A percentile compares a stretch with the other conserved stretches of the same genome.
Conservation (phyloP, 129 eudicot species). For the Flaveria linearis region DNA sequence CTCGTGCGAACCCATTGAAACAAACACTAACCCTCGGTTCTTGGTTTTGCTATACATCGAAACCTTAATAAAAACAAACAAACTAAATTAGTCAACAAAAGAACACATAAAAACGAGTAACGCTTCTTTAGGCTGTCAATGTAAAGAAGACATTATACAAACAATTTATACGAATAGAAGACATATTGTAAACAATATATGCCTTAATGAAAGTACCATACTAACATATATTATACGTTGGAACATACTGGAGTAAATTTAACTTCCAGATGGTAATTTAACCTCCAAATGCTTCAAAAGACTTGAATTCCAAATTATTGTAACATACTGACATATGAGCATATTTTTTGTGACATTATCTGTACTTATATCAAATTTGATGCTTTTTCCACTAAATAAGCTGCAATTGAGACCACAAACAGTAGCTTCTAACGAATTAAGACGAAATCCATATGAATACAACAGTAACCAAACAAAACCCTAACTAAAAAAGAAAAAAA, state of each 20-base stretch:
- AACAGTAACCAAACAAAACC: not conserved
- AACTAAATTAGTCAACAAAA: conserved; percentile 10
- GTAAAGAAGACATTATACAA: not conserved
- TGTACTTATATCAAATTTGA: not conserved
- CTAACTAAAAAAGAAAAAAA: not conserved
- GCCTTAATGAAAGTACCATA: not conserved
- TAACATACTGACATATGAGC: not conserved
- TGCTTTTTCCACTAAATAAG: not conserved
- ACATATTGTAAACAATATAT: not conserved
- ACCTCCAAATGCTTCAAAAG: too few species aligned
- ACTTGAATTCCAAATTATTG: too few species aligned
- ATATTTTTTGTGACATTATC: not conserved
- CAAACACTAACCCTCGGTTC: conserved; percentile 86
- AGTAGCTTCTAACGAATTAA: not conserved
- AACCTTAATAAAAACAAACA: conserved; percentile 44
- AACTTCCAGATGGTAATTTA: too few species aligned
- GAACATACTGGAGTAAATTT: not conserved
- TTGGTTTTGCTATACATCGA: conserved; percentile 78
- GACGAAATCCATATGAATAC: too few species aligned
- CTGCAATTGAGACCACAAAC: not conserved
- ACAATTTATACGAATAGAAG: not conserved
- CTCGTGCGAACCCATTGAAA: conserved; percentile 78
- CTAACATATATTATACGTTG: not conserved
- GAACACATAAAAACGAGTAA: conserved; percentile 13
- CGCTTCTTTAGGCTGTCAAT: not conserved